Base-by-base conservation (phyloP, 1,139 yeast species). In the Sugiyamaella sp. region DNA sequence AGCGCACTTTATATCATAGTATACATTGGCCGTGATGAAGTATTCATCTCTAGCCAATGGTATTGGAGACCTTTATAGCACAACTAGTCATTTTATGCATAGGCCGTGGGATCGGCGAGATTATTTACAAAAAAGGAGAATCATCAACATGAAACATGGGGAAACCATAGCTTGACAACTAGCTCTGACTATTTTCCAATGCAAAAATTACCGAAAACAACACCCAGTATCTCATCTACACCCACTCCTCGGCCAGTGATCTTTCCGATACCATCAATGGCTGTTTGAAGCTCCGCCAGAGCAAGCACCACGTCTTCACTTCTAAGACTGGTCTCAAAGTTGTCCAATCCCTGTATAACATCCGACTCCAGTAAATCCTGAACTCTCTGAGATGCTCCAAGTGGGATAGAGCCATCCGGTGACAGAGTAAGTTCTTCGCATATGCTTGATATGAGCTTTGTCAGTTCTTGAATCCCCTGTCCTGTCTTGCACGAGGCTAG, bases 161-260 rank as follows among this genome's bases (percentile, higher is more conserved):
- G 29, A 24, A 24, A 6, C 10, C 29, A 25, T 10, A 25, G 5
- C 29, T 25, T 25, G 10, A 10, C 10, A 25, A 25, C 5, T 6
- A 6, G 10, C 9, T 25, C 29, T n/a, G 29, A 14, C 44, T 74
- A 93, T 70, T 93, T 93, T 4, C 99, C 99, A 42, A 93, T 89
- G 69, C 99, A 93, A 67, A 93, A 95, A 60, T 83, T 87, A 4
- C 96, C 84, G 67, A 93, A 93, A 0, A 93, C 95, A 2, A 88
- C 93, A 0, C 95, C 97, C 9, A 95, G 73, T 1, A 95, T 83
- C 66, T 93, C 99, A 64, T 93, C 98, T 0, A 91, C 79, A 0
- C 96, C 96, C 12, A 93, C 83, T 0, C 90, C 81, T 46, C 87
- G 86, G 0, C 99, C 99, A 0, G 97, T 90, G 35, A 93, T 86